These are phyloP conservation scores for Whalleya microplaca DNA, from an alignment of 2,329 filamentous ascomycete genomes.

Conservation along the genomic window DNA sequence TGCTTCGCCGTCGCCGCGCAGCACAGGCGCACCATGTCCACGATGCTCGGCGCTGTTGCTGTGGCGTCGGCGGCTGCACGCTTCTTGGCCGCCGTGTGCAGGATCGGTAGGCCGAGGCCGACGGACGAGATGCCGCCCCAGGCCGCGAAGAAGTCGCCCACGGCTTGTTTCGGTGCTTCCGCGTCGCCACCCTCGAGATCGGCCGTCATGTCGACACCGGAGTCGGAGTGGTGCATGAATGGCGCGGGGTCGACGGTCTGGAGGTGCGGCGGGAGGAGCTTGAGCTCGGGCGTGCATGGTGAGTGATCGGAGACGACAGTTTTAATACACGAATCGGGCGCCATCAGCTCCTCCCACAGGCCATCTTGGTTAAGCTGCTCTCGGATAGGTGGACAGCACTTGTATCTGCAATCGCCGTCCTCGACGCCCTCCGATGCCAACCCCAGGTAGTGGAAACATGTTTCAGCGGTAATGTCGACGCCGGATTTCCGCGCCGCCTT, in stretches of 20 bases:
- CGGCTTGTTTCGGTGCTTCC: conserved; percentile 38
- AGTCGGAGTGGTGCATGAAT: conserved; percentile 54
- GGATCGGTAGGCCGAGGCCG: conserved; percentile 86
- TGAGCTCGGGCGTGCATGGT: conserved; percentile 92
- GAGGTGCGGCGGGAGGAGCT: conserved; percentile 78
- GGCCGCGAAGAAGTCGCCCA: conserved; percentile 89
- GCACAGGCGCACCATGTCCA: conserved; percentile 85
- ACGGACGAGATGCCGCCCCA: conserved; percentile 98
- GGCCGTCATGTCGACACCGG: conserved; percentile 54
- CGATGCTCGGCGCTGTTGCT: conserved; percentile 54
- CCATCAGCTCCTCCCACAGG: conserved; percentile 81
- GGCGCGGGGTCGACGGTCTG: conserved; percentile 43
- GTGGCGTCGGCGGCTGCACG: conserved; percentile 57
- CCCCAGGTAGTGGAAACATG: conserved; percentile 92
- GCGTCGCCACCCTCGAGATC: conserved; percentile 39
- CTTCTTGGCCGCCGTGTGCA: conserved; percentile 76
- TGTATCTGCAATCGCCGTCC: conserved; percentile 87
- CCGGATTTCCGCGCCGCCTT: conserved; percentile 72
- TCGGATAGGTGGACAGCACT: conserved; percentile 93
- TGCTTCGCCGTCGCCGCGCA: conserved; percentile 85
- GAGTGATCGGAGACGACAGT: conserved; percentile 96
- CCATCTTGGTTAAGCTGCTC: conserved; percentile 79
- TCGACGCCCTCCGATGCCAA: conserved; percentile 81
- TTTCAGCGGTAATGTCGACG: conserved; percentile 89
- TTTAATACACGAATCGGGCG: conserved; percentile 76